Base-by-base conservation (phyloP, 2,329 filamentous ascomycete species). In the Furcasterigmium sp. region DNA sequence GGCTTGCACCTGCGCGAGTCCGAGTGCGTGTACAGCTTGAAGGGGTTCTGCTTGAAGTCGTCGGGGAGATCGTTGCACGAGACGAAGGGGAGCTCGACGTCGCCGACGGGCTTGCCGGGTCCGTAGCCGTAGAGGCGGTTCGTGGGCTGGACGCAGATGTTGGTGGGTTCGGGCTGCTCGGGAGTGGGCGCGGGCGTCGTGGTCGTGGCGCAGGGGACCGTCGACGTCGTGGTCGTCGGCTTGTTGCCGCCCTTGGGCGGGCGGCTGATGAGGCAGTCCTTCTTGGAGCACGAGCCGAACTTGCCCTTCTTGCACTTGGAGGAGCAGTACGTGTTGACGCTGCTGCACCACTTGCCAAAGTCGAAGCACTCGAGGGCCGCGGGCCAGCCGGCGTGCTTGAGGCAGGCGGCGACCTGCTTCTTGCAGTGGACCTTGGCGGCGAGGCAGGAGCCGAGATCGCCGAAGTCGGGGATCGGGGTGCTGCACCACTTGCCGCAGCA, bases 41-140 rank as follows among this genome's bases (percentile, higher is more conserved):
- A 76, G 15, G 66, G 65, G 42, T 51, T 51, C 8, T 51, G 19
- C 21, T 51, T 48, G 51, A 63, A 72, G 48, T 76, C 70, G 8
- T 47, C 44, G 46, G 62, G 55, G 32, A 71, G 51, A 50, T 79
- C 74, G 58, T 78, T 80, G 65, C 76, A 80, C 19, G 68, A 71
- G 25, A 79, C 66, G 43, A 75, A 58, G 37, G 75, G 76, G 41
- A 79, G 60, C 18, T 63, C 59, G 42, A 80, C 76, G 46, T 63
- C 68, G 39, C 73, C 76, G 14, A 78, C 72, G 3, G 72, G 68
- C 40, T 67, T 81, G 28, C 83, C 78, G 2, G 84, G 81, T 2
- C 78, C 80, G 56, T 90, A 91, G 41, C 80, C 81, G 51, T 74
- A 77, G 56, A 75, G 73, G 51, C 77, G 75, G 62, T 64, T 73